Evolutionary conservation across 345 rosid species (phyloP).

Genomic region (Streptanthus diversifolius): DNA sequence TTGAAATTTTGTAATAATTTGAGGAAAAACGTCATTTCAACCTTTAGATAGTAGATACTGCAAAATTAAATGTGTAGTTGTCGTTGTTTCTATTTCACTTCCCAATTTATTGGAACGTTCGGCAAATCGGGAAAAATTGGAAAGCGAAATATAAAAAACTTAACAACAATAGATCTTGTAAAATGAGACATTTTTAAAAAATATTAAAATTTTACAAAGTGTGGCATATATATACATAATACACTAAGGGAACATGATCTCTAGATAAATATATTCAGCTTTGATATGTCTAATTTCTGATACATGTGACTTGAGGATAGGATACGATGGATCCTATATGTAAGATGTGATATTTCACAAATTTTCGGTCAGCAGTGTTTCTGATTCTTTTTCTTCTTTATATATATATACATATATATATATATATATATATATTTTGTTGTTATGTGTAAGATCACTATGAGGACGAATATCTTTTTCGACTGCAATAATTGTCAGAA

Average conservation of each 20-base stretch:
- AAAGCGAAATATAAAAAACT: background rate
- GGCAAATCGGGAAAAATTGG: background rate
- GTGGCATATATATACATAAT: background rate
- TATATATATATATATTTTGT: too few species aligned
- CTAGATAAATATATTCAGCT: conserved; percentile 13
- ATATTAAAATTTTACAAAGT: background rate
- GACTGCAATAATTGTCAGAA: too few species aligned
- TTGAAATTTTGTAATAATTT: too few species aligned
- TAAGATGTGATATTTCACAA: conserved; percentile 21
- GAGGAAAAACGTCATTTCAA: too few species aligned
- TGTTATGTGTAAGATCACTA: conserved; percentile 7
- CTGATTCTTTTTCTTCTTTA: background rate
- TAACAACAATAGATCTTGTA: background rate
- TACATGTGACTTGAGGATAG: conserved; percentile 22
- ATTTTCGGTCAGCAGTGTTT: background rate
- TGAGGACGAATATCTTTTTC: too few species aligned
- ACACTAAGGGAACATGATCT: conserved; percentile 27
- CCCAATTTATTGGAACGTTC: background rate
- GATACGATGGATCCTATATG: conserved; percentile 15
- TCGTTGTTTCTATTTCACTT: background rate
- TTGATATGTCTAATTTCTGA: background rate
- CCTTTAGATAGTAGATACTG: too few species aligned
- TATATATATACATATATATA: too few species aligned
- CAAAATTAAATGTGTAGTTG: too few species aligned
- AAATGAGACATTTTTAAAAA: background rate